Conservation (phyloP, 768 basidiomycete genomes). For the Mycena venus region DNA sequence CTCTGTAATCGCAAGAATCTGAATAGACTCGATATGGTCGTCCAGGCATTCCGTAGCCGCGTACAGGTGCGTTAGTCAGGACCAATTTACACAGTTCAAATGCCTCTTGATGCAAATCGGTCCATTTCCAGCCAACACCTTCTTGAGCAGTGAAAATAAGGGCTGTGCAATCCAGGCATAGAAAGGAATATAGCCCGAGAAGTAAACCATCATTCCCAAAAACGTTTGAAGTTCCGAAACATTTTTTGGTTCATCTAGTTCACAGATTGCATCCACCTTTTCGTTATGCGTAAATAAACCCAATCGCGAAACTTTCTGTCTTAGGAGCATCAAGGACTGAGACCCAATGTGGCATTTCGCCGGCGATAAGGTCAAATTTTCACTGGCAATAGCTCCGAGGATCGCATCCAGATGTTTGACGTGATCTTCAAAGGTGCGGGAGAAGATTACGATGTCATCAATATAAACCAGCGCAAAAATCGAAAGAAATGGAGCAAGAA, state of each 20-base stretch:
- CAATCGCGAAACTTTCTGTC: conserved; percentile 6
- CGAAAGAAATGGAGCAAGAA: conserved; percentile 52
- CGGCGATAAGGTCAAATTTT: conserved; percentile 50
- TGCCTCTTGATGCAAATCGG: neutral
- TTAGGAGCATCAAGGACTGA: conserved; percentile 32
- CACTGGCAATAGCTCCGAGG: conserved; percentile 39
- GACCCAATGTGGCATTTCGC: conserved; percentile 52
- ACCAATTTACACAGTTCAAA: neutral
- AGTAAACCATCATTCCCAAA: conserved; percentile 37
- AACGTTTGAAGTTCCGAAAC: conserved; percentile 49
- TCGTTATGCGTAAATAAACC: neutral
- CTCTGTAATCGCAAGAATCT: neutral
- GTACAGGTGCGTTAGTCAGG: conserved; percentile 34
- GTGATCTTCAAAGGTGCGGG: conserved; percentile 43
- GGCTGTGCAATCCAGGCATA: conserved; percentile 45
- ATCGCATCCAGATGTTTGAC: conserved; percentile 45
- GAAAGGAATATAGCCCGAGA: conserved; percentile 48
- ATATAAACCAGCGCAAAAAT: conserved; percentile 56
- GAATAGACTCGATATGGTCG: neutral
- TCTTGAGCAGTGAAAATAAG: neutral
- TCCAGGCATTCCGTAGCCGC: neutral
- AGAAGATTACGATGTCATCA: conserved; percentile 56
- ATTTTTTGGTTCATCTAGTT: conserved; percentile 50
- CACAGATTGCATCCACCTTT: conserved; percentile 40
- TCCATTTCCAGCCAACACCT: conserved; percentile 1